Evolutionary conservation across 2,329 filamentous ascomycete genomes (phyloP), one percentile per base, ranked within the genome.

Genomic region (Fusarium brachygibbosum): DNA sequence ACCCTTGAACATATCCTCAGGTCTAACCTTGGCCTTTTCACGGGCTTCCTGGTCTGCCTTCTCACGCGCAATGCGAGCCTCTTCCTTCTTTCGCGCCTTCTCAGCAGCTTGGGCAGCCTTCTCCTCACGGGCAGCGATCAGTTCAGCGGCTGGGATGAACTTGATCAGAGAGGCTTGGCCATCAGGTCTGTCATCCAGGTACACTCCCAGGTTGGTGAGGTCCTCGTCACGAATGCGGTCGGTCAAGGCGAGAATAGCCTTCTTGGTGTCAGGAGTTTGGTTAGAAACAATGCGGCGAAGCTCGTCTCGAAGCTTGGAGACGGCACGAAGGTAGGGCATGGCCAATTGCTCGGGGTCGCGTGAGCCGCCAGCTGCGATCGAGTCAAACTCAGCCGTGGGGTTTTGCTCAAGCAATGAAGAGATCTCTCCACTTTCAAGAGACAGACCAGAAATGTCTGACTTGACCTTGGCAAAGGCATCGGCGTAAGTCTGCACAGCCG

Each of bases 171-270:
- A 93, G 0, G 88, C 90, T 76, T 85, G 85, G 56, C 82, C 83
- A 46, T 86, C 87, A n/a, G 82, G 82, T 50, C 93, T 88, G 75
- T 98, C 94, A 76, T 98, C 94, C 1, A 98, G 88, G 75, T 97
- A 97, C 60, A 98, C 91, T 37, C 91, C 93, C 0, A 97, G 82
- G 60, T 94, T 90, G 74, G 92, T 94, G 13, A 98, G 87, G 58
- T 94, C 89, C 12, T 88, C 85, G 77, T 98, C 93, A 53, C 94
- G 91, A 42, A 98, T 88, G 19, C 87, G 85, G 76, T 97, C 95
- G 70, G 91, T 96, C 46, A 97, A 86, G 0, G 84, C 80, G 2
- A 98, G 87, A 37, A 96, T 89, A 5, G 91, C 87, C 76, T 93
- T 93, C 63, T 91, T 88, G 2, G 88, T 83, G 17, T 85, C 80